Evolutionary conservation across 805 yeast genomes (phyloP).

Genomic region (Yarrowia porcina): DNA sequence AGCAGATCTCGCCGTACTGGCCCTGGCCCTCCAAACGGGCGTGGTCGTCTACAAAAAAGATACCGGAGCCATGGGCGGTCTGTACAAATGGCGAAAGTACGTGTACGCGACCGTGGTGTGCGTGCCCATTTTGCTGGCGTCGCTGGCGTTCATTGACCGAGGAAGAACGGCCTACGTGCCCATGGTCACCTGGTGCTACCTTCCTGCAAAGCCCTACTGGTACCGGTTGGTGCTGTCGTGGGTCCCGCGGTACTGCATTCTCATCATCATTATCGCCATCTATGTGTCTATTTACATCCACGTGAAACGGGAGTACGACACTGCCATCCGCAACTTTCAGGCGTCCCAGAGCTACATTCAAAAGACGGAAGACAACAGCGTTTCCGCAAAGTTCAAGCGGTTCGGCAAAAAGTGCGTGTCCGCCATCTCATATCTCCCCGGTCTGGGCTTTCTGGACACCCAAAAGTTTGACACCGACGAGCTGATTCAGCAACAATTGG

Average conservation of each 20-base stretch:
- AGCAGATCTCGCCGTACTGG: constrained; percentile 73
- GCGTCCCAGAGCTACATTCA: constrained; percentile 31
- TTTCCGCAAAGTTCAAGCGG: neutral
- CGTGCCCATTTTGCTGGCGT: constrained; percentile 59
- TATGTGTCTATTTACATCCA: constrained; percentile 69
- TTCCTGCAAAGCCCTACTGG: constrained; percentile 70
- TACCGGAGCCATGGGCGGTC: constrained; percentile 36
- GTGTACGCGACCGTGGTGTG: constrained; percentile 51
- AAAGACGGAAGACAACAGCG: neutral
- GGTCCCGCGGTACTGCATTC: constrained; percentile 71
- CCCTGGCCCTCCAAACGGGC: constrained; percentile 79
- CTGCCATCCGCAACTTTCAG: constrained; percentile 30
- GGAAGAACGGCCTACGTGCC: constrained; percentile 53
- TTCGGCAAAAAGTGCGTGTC: neutral
- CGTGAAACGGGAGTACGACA: constrained; percentile 43
- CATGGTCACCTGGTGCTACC: constrained; percentile 69
- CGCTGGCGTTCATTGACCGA: constrained; percentile 59
- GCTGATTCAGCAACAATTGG: neutral
- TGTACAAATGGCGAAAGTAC: constrained; percentile 8
- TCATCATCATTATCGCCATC: constrained; percentile 56
- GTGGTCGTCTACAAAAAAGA: constrained; percentile 65
- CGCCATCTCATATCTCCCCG: constrained; percentile 1
- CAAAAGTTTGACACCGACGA: neutral
- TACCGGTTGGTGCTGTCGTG: constrained; percentile 68
- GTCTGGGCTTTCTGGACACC: neutral